A percentile compares a stretch with the other conserved stretches of the same genome.
Evolutionary conservation across 1,139 yeast species (phyloP).

Genomic region (Saccharomyces hybrid): DNA sequence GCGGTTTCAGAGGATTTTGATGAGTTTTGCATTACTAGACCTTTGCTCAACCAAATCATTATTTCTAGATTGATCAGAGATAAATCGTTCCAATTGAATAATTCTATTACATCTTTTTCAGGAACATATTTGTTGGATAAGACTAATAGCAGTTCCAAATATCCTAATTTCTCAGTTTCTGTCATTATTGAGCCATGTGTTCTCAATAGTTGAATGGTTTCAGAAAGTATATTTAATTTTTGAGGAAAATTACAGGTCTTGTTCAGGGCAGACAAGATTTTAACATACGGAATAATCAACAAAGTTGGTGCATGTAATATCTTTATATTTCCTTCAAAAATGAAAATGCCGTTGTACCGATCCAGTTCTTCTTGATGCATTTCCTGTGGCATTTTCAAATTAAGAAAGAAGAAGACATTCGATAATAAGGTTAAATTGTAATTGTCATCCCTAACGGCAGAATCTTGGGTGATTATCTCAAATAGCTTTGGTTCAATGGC

Average conservation of each 20-base stretch:
- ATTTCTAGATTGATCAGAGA: constrained; percentile 40
- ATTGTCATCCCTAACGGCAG: constrained; percentile 20
- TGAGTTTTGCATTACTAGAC: constrained; percentile 55
- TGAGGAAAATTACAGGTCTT: constrained; percentile 20
- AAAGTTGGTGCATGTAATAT: constrained; percentile 35
- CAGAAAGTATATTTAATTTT: constrained; percentile 9
- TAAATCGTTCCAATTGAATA: constrained; percentile 11
- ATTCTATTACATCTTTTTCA: constrained; percentile 11
- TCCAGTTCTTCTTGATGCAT: constrained; percentile 17
- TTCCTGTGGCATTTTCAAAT: constrained; percentile 11
- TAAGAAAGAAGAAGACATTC: constrained; percentile 21
- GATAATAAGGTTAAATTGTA: constrained; percentile 25
- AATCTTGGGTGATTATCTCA: constrained; percentile 8
- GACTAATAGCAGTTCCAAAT: constrained; percentile 52
- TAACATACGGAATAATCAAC: constrained; percentile 43
- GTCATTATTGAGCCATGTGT: constrained; percentile 2
- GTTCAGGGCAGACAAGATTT: constrained; percentile 47
- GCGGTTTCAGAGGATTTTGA: constrained; percentile 38
- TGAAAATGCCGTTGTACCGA: constrained; percentile 15
- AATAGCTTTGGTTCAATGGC: constrained; percentile 18
- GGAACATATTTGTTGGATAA: constrained; percentile 44
- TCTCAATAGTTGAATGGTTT: constrained; percentile 15
- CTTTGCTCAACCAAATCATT: constrained; percentile 65
- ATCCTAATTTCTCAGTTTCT: constrained; percentile 40
- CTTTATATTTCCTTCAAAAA: constrained; percentile 13